These are phyloP conservation scores for Aspergillus pseudoterreus DNA, from an alignment of 2,329 filamentous ascomycete genomes.

Conservation along the genomic window DNA sequence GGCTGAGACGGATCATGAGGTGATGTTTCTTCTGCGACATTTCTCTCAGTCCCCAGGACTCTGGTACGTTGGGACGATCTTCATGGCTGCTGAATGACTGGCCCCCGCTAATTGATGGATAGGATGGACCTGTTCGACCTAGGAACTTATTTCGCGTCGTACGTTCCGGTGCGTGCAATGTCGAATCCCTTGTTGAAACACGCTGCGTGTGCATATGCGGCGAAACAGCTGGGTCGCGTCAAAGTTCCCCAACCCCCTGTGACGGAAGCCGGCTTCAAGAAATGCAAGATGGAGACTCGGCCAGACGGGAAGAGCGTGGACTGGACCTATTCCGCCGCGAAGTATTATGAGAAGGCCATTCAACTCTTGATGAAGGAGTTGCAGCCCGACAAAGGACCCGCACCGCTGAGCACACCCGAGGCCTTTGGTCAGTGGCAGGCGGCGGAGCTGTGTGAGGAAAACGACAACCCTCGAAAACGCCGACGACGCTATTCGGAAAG, in stretches of 20 bases:
- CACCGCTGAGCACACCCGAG: slow-evolving; percentile 31
- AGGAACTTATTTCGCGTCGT: slow-evolving; percentile 57
- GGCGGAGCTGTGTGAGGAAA: slow-evolving; percentile 28
- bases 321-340: slow-evolving; percentile 59
- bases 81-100: slow-evolving; percentile 1
- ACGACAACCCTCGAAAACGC: slow-evolving; percentile 44
- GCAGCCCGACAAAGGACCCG: slow-evolving; percentile 35
- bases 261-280: slow-evolving; percentile 43
- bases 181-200: slow-evolving; percentile 47
- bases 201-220: slow-evolving; percentile 59
- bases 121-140: slow-evolving; percentile 48
- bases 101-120: slow-evolving; percentile 3
- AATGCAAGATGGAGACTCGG: slow-evolving; percentile 53
- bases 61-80: slow-evolving; percentile 41
- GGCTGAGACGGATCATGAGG: slow-evolving; percentile 51
- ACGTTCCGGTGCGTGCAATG: slow-evolving; percentile 57
- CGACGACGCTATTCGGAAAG: slow-evolving; percentile 43
- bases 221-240: slow-evolving; percentile 58
- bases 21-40: slow-evolving; percentile 58
- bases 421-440: slow-evolving; percentile 36
- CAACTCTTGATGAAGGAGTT: slow-evolving; percentile 50
- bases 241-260: slow-evolving; percentile 50
- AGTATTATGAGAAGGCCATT: slow-evolving; percentile 62
- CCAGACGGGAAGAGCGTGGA: slow-evolving; percentile 49
- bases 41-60: slow-evolving; percentile 58